Percentiles rank a stretch among this genome's conserved stretches.
phyloP scores from a whole-genome alignment of 805 yeast species.

The Ogataea kodamae region DNA sequence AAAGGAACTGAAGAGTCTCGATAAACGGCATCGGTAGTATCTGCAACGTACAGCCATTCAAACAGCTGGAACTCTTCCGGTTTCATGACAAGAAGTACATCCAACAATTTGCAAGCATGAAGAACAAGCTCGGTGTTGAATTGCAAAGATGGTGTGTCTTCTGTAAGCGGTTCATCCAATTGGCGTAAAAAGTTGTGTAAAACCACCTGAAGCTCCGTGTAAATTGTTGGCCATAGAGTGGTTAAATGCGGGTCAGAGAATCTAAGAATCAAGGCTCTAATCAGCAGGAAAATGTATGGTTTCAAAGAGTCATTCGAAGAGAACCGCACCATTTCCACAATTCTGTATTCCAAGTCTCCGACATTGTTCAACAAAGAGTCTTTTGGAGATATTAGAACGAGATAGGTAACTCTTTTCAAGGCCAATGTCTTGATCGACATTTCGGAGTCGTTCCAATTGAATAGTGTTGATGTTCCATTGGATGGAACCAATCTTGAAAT shows the following conservation, averaged over 20 bases:
- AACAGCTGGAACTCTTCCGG: conserved; percentile 72
- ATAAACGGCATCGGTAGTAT: conserved; percentile 38
- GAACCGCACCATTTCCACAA: conserved; percentile 29
- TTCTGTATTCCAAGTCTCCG: conserved; percentile 40
- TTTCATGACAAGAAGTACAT: conserved; percentile 61
- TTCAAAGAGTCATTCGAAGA: conserved; percentile 33
- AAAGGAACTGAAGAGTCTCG: conserved; percentile 29
- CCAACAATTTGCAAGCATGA: conserved; percentile 74
- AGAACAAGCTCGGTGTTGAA: conserved; percentile 43
- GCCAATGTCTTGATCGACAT: conserved; percentile 34
- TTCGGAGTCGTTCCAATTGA: conserved; percentile 36
- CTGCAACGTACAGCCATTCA: conserved; percentile 85
- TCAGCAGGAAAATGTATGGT: conserved; percentile 48
- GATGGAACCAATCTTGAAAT: conserved; percentile 47
- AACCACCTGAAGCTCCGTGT: conserved; percentile 54
- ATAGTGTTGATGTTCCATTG: conserved; percentile 48
- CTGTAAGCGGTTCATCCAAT: conserved; percentile 14
- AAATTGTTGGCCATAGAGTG: conserved; percentile 66
- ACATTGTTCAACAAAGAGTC: conserved; percentile 53
- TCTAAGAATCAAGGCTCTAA: conserved; percentile 63
- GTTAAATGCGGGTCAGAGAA: conserved; percentile 62
- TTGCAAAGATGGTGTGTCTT: conserved; percentile 8
- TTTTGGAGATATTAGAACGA: conserved; percentile 58
- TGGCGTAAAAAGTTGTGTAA: conserved; percentile 38
- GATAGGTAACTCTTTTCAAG: conserved; percentile 59